Percentiles rank a stretch among this genome's conserved stretches.
These are phyloP conservation scores for Sergeia podlipaevii DNA, from an alignment of 208 protist genomes.

Conservation along the genomic window DNA sequence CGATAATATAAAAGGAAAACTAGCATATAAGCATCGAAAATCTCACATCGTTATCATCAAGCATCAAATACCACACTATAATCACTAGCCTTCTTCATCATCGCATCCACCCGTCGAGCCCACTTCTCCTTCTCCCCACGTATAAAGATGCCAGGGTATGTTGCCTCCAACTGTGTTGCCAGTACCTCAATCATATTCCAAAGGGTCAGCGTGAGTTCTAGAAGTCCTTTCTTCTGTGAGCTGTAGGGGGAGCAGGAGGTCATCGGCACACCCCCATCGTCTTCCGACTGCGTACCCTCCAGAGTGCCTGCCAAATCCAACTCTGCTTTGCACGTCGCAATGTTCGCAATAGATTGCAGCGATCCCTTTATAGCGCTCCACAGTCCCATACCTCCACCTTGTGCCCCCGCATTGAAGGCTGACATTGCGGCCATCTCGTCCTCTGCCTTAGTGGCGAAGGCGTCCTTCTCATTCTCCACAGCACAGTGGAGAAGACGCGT, in stretches of 20 bases:
- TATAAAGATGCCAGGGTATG: slow-evolving; percentile 60
- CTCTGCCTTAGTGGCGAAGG: too few species aligned
- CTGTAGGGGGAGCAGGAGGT: slow-evolving; percentile 51
- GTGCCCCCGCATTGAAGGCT: slow-evolving; percentile 1
- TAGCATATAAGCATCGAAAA: too few species aligned
- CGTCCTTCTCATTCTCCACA: slow-evolving; percentile 20
- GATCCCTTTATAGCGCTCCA: slow-evolving; percentile 19
- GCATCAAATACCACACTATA: slow-evolving; percentile 72
- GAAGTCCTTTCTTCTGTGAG: slow-evolving; percentile 41
- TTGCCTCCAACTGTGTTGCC: slow-evolving; percentile 51
- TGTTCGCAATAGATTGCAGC: slow-evolving; percentile 21
- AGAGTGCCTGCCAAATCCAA: slow-evolving; percentile 16
- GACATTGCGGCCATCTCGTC: not conserved
- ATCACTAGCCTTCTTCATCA: slow-evolving; percentile 50
- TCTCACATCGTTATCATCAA: slow-evolving; percentile 8
- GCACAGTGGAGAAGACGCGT: slow-evolving; percentile 19
- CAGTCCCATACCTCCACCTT: slow-evolving; percentile 16
- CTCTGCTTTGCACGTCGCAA: slow-evolving; percentile 61
- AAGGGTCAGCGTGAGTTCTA: slow-evolving; percentile 39
- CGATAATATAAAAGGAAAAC: too few species aligned
- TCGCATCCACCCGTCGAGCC: slow-evolving; percentile 22
- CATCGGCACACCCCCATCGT: slow-evolving; percentile 33
- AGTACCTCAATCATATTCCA: slow-evolving; percentile 58
- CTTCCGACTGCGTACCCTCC: slow-evolving; percentile 11
- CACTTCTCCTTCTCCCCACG: slow-evolving; percentile 52